Percentiles rank a stretch among this genome's conserved stretches.
These are phyloP conservation scores for Xylaria intraflava DNA, from an alignment of 495 filamentous ascomycete genomes.

Conservation along the genomic window DNA sequence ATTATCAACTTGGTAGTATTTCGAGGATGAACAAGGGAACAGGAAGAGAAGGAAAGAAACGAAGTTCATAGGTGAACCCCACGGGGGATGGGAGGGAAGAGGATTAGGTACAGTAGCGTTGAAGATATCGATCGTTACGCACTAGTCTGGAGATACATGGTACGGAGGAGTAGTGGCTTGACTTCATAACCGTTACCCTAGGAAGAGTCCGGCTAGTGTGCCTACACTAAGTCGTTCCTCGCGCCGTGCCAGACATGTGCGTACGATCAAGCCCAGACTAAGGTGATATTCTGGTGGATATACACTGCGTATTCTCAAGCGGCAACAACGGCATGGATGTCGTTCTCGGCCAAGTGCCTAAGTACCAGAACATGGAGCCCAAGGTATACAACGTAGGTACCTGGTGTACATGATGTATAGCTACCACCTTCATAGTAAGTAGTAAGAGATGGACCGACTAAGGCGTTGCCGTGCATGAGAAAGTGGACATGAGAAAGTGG, in stretches of 20 bases:
- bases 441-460: conserved; percentile 12
- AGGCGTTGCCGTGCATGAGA: conserved; percentile 7
- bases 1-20: not conserved
- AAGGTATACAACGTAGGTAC: too few relatives aligned
- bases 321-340: conserved; percentile 13
- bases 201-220: conserved; percentile 3
- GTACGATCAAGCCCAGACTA: conserved; percentile 7
- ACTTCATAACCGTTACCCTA: conserved; percentile 11
- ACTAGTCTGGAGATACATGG: conserved; percentile 5
- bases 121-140: conserved; percentile 14
- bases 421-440: too few relatives aligned
- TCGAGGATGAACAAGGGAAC: not conserved
- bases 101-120: conserved; percentile 3
- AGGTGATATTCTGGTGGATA: too few relatives aligned
- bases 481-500: conserved; percentile 14
- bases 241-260: not conserved
- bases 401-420: too few relatives aligned
- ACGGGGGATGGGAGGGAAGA: not conserved
- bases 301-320: conserved; percentile 6
- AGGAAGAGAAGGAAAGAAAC: conserved; percentile 2
- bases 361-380: conserved; percentile 11
- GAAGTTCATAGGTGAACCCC: conserved; percentile 5
- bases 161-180: conserved; percentile 1
- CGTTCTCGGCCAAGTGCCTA: conserved; percentile 3
- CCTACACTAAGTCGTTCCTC: not conserved